Conservation (phyloP, 371 early-diverging fungal genomes). For the Mucor saturninus region DNA sequence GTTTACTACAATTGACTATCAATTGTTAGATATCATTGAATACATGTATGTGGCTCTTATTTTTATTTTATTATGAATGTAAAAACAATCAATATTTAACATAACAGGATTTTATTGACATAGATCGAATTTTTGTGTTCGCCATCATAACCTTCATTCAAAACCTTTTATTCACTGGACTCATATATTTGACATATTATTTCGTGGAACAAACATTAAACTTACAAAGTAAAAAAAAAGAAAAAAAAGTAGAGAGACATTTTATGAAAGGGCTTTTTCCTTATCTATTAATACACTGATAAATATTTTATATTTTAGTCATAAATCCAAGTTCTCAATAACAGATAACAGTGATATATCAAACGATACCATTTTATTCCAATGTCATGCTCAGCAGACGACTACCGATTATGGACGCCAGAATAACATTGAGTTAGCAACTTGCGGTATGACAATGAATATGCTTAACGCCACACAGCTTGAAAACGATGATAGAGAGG, state of each 20-base stretch:
- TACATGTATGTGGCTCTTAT: conserved; percentile 1
- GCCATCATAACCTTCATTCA: not conserved
- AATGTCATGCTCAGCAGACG: conserved; percentile 5
- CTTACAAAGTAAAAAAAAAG: conserved; percentile 5
- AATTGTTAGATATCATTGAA: conserved; percentile 15
- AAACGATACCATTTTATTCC: conserved; percentile 13
- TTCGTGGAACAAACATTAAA: conserved; percentile 18
- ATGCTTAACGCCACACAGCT: not conserved
- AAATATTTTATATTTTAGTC: not conserved
- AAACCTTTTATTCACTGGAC: conserved; percentile 5
- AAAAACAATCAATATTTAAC: not conserved
- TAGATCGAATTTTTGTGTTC: not conserved
- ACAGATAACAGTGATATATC: not conserved
- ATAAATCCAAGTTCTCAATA: not conserved
- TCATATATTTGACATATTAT: conserved; percentile 10
- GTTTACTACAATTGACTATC: conserved; percentile 5
- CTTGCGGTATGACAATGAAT: not conserved
- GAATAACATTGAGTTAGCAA: not conserved
- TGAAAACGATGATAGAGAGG: not conserved
- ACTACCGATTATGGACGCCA: not conserved
- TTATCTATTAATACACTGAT: no score
- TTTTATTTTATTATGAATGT: not conserved
- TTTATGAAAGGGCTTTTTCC: no score
- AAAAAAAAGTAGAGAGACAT: no score
- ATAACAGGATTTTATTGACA: not conserved